Evolutionary conservation across 2,329 filamentous ascomycete genomes (phyloP).

Genomic region (Colletotrichum lini): DNA sequence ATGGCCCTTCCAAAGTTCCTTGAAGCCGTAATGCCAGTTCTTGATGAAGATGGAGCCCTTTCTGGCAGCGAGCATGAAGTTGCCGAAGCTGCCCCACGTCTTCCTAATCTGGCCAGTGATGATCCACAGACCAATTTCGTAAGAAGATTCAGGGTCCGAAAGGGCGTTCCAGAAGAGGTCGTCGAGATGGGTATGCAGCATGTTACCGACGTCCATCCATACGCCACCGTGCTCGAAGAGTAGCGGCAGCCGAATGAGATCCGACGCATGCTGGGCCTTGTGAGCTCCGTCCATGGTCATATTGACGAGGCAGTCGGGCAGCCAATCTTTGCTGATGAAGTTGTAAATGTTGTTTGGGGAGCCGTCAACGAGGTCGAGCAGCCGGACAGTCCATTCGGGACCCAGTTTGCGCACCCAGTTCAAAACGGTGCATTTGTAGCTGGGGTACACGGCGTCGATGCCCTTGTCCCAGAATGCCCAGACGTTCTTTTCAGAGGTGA

Average conservation of each 20-base stretch:
- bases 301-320: neutral
- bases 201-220: slow-evolving; percentile 57
- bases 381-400: neutral
- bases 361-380: neutral
- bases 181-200: slow-evolving; percentile 52
- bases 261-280: slow-evolving; percentile 56
- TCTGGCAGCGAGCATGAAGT: neutral
- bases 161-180: slow-evolving; percentile 52
- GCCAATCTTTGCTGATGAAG: neutral
- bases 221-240: slow-evolving; percentile 54
- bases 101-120: neutral
- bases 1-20: neutral
- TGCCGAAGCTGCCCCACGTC: neutral
- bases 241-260: slow-evolving; percentile 58
- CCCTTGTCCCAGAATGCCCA: neutral
- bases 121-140: neutral
- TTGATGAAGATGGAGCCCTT: neutral
- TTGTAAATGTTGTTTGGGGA: neutral
- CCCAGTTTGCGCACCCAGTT: neutral
- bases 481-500: neutral
- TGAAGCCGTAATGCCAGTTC: neutral
- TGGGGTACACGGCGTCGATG: neutral
- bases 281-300: neutral
- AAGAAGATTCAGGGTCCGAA: slow-evolving; percentile 27
- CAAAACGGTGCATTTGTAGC: neutral